Evolutionary conservation across 1,284 basidiomycete species (phyloP).

Genomic region (Ceratobasidium sp.): DNA sequence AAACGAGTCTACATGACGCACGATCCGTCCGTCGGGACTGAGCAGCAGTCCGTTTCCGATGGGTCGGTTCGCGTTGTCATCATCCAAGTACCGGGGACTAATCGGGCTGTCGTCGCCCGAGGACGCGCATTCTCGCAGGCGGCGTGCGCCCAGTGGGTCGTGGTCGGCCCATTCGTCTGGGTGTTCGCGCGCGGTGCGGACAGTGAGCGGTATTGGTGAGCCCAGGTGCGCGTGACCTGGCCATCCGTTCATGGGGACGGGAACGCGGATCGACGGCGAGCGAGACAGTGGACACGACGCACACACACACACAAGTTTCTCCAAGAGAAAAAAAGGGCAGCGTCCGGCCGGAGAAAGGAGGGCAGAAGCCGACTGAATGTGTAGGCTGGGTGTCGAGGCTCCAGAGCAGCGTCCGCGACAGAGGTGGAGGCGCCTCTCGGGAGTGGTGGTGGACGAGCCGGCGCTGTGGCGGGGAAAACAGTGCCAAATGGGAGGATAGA

Average conservation of each 20-base stretch:
- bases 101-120: conserved; percentile 31
- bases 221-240: conserved; percentile 5
- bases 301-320: too few relatives aligned
- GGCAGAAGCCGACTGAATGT: not conserved
- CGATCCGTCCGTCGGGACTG: conserved; percentile 9
- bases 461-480: conserved; percentile 18
- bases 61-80: not conserved
- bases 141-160: not conserved
- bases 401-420: not conserved
- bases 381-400: not conserved
- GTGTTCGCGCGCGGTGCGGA: not conserved
- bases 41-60: conserved; percentile 6
- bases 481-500: conserved; percentile 5
- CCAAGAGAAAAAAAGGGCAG: too few relatives aligned
- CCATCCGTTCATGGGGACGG: conserved; percentile 19
- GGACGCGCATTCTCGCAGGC: not conserved
- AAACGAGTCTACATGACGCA: conserved; percentile 36
- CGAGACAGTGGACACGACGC: too few relatives aligned
- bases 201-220: conserved; percentile 17
- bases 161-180: conserved; percentile 5
- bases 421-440: conserved; percentile 19
- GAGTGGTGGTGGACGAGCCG: not conserved
- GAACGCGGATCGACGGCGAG: conserved; percentile 1
- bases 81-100: conserved; percentile 1
- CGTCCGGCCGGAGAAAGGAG: conserved; percentile 2